These are phyloP conservation scores for Solidago caesia DNA, from an alignment of 129 eudicot genomes.

Conservation along the genomic window DNA sequence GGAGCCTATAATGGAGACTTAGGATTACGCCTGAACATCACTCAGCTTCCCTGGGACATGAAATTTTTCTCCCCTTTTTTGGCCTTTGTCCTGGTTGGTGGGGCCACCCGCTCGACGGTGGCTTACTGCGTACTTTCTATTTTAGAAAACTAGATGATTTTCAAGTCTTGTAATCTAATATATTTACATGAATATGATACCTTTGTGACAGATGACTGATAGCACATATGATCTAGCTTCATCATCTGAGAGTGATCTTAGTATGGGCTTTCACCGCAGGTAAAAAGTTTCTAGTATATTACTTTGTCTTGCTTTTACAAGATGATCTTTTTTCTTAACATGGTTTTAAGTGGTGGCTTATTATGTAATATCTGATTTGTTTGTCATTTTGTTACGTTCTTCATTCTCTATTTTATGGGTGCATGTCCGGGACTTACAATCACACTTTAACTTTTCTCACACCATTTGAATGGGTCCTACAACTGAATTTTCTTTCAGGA, in stretches of 20 bases:
- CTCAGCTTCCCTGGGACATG: neutral
- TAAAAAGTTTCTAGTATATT: slow-evolving; percentile 22
- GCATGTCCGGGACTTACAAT: neutral
- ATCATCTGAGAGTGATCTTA: slow-evolving; percentile 60
- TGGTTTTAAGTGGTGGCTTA: neutral
- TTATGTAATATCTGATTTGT: neutral
- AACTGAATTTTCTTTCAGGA: slow-evolving; percentile 39
- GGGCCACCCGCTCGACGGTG: no score
- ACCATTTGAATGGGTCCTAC: neutral
- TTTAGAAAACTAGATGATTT: neutral
- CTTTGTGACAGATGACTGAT: slow-evolving; percentile 51
- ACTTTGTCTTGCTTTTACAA: neutral
- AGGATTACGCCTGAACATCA: neutral
- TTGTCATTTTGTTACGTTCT: neutral
- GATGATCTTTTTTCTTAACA: neutral
- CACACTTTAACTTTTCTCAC: neutral
- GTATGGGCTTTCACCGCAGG: slow-evolving; percentile 54
- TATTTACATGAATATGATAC: slow-evolving; percentile 17
- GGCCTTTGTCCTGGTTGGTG: no score
- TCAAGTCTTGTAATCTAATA: slow-evolving; percentile 10
- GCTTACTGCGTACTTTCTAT: neutral
- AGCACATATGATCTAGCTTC: slow-evolving; percentile 68
- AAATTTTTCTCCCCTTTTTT: neutral
- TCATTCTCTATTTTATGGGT: neutral
- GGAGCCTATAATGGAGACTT: neutral